Percentiles rank a stretch among this genome's conserved stretches.
Conservation (phyloP, 1,284 basidiomycete genomes). For the Exobasidium cylindrosporum region DNA sequence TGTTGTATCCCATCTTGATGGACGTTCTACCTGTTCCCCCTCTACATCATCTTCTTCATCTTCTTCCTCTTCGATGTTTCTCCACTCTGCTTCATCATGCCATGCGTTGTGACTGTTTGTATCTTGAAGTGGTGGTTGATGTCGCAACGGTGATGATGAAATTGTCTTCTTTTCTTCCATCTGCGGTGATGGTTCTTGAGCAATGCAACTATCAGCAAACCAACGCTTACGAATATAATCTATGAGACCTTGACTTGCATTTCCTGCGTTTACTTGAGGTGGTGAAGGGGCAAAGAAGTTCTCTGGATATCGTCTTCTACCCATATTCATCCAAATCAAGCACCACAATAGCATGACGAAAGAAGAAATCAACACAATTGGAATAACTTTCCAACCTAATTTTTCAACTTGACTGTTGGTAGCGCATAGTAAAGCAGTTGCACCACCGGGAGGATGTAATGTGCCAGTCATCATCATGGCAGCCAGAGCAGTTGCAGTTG, state of each 20-base stretch:
- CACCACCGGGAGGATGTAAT: conserved; percentile 36
- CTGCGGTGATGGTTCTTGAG: no score
- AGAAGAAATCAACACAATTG: conserved; percentile 27
- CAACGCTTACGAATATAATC: background rate
- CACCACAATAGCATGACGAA: conserved; percentile 35
- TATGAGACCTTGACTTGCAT: background rate
- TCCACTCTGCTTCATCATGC: conserved; percentile 4
- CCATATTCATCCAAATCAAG: conserved; percentile 37
- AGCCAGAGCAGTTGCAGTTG: conserved; percentile 28
- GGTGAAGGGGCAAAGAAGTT: background rate
- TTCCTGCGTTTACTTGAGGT: background rate
- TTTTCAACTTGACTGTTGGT: conserved; percentile 27
- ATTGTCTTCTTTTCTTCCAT: background rate
- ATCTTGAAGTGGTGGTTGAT: background rate
- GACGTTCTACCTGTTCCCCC: background rate
- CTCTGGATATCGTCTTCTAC: conserved; percentile 14
- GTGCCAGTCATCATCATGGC: conserved; percentile 30
- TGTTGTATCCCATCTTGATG: conserved; percentile 7
- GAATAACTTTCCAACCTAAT: conserved; percentile 32
- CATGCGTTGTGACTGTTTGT: background rate
- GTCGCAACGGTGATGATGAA: background rate
- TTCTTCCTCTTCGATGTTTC: background rate
- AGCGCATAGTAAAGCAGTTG: conserved; percentile 29
- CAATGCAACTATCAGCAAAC: no score
- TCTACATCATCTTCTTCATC: background rate